Evolutionary conservation across 2,329 filamentous ascomycete genomes (phyloP), one percentile per base, ranked within the genome.

Genomic region (Beauveria sp.): DNA sequence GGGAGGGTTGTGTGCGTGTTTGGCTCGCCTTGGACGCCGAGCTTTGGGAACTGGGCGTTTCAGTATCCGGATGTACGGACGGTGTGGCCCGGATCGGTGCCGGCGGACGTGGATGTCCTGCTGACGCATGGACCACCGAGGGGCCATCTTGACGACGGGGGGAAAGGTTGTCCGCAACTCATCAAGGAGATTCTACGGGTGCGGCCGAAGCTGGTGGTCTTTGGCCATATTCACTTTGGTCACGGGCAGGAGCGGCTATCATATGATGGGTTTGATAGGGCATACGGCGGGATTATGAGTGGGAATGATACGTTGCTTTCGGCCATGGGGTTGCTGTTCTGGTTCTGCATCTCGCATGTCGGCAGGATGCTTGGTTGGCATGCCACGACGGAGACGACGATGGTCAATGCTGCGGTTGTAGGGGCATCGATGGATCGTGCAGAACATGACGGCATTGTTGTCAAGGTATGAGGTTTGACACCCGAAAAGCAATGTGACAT

Each of bases 31-130:
- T 64, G 62, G 52, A 72, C 75, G 6, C 67, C 68, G 8, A 65
- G 62, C 16, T 68, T 70, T 51, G 75, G 74, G 1, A 73, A 65
- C 40, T 78, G 71, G 70, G 76, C 75, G 0, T 80, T 79, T 60
- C 76, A 79, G 62, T 77, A 79, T 62, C 67, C 69, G 0, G 64
- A 63, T 6, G 45, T 58, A 18, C 51, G 64, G 7, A 64, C 74
- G 40, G 64, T 67, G 6, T 73, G 69, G 70, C 54, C 63, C 16
- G 55, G 64, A 8, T 43, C 61, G 6, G 62, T 72, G 3, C 67
- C 72, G 0, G 60, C 67, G 1, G 65, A 68, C 2, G 68, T 68
- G 1, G 74, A 77, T 61, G 67, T 78, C 22, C 63, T 77, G 1
- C 62, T 78, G 10, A 77, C 74, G 2, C 76, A 78, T 63, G 70